phyloP scores from a whole-genome alignment of 208 protist species.

The Crithidia bombi region DNA sequence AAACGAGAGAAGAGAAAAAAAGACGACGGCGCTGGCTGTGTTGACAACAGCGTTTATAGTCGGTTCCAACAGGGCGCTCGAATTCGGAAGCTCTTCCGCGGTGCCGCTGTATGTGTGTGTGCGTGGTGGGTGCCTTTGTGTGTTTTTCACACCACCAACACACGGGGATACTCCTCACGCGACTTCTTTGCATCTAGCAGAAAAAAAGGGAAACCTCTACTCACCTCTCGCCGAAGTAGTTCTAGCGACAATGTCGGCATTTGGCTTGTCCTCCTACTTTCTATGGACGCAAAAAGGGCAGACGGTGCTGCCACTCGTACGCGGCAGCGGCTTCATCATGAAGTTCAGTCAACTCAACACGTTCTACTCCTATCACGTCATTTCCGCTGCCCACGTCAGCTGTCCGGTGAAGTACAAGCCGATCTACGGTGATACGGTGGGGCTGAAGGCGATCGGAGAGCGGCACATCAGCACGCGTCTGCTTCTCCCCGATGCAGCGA shows the following conservation, averaged over 20 bases:
- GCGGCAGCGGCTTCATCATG: conserved; percentile 85
- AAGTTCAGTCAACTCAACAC: conserved; percentile 63
- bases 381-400: conserved; percentile 85
- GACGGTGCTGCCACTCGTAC: conserved; percentile 81
- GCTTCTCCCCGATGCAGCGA: conserved; percentile 47
- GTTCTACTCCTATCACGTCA: conserved; percentile 84
- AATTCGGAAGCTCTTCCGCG: no score
- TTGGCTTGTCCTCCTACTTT: conserved; percentile 89
- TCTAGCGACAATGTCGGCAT: conserved; percentile 48
- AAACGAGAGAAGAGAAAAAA: no score
- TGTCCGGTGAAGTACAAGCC: conserved; percentile 72
- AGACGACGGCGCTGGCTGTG: no score
- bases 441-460: conserved; percentile 83
- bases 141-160: no score
- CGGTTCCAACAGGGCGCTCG: no score
- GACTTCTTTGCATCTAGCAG: no score
- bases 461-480: conserved; percentile 80
- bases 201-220: background rate
- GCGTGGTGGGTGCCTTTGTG: no score
- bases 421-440: conserved; percentile 73
- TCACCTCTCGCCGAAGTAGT: background rate
- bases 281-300: conserved; percentile 89
- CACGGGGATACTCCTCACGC: no score
- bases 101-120: no score
- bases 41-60: no score